Evolutionary conservation across 495 filamentous ascomycete genomes (phyloP), one percentile per base, ranked within the genome.

Genomic region (Talaromyces thailandensis): DNA sequence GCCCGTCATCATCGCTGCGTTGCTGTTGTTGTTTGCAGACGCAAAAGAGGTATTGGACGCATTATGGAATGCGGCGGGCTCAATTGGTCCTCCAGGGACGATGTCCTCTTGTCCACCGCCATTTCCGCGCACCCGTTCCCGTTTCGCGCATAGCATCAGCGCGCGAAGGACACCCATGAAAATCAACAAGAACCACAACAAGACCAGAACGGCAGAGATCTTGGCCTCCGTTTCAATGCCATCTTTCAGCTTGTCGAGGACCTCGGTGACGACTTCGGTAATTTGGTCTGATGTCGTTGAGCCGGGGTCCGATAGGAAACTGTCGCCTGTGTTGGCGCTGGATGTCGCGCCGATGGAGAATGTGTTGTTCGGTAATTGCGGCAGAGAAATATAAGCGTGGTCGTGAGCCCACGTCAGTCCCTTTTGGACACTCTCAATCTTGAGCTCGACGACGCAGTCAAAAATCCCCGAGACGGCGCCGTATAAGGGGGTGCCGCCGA

Each of bases 321-420:
- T 85, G 26, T 87, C 84, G 0, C 86, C 78, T 4, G 67, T 58
- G 51, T 75, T 65, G 65, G 92, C 77, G 66, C 84, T 86, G 40
- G 82, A 76, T 16, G 82, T 72, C 37, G 93, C 90, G 28, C 93
- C 93, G 40, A 85, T 76, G 56, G 90, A 92, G 79, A 98, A 96
- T 28, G 88, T 88, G 67, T 96, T 81, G 68, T 90, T 86, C 26
- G 83, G 81, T 31, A 98, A 82, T 23, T 81, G 69, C 0, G 95
- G 94, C 68, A 98, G 88, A 62, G 84, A 75, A 65, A 98, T 81
- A 56, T 95, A 83, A 1, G 95, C 92, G 66, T 97, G 70, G 66
- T 98, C 87, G 62, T 86, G 79, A 32, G 95, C 87, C 92, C 92
- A 98, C 0, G 89, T 95, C 0, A 98, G 83, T 8, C 88, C 94